phyloP scores from a whole-genome alignment of 768 basidiomycete genomes.

The Trametes sanguinea region DNA sequence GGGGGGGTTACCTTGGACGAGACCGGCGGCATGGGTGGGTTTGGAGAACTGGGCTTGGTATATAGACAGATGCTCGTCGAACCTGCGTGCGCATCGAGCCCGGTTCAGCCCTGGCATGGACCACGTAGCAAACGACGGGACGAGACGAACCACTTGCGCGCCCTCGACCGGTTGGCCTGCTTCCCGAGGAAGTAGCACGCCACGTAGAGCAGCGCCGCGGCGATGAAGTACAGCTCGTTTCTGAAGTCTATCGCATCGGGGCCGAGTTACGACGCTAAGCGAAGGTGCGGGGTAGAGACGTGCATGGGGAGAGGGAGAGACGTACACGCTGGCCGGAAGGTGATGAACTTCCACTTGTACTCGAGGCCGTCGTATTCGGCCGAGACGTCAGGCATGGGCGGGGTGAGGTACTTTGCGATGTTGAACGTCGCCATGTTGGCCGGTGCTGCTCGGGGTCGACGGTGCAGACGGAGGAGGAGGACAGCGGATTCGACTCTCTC shows the following conservation, averaged over 20 bases:
- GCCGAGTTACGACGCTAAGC: conserved; percentile 1
- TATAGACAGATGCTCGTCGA: conserved; percentile 45
- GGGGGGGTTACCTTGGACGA: conserved; percentile 28
- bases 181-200: conserved; percentile 61
- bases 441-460: neutral
- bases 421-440: conserved; percentile 21
- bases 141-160: conserved; percentile 62
- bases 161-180: conserved; percentile 56
- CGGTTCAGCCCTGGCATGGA: neutral
- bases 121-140: neutral
- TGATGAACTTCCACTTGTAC: conserved; percentile 70
- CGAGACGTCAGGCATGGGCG: conserved; percentile 54
- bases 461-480: neutral
- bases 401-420: conserved; percentile 32
- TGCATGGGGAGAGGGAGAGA: neutral
- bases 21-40: conserved; percentile 52
- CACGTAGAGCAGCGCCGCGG: conserved; percentile 56
- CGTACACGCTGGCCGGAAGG: conserved; percentile 80
- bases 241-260: conserved; percentile 52
- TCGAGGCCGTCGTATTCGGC: conserved; percentile 75
- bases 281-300: conserved; percentile 4
- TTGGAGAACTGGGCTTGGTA: conserved; percentile 75
- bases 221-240: conserved; percentile 60
- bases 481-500: neutral
- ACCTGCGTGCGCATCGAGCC: conserved; percentile 44